Evolutionary conservation across 208 protist species (phyloP).

Genomic region (Hexamita inflata): DNA sequence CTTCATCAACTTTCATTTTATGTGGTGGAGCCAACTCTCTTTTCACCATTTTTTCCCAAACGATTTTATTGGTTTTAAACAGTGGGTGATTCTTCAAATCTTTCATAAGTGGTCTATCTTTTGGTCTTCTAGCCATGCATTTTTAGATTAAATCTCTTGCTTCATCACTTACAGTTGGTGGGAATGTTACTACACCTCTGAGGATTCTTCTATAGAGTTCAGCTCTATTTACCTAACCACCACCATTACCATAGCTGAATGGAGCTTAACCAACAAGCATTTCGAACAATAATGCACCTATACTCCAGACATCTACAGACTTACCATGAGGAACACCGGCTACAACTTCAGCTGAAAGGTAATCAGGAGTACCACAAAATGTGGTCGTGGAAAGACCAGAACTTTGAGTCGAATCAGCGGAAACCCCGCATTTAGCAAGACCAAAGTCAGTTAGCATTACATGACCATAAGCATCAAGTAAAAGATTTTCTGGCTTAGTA

Average conservation of each 20-base stretch:
- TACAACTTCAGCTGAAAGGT: slow-evolving; percentile 25
- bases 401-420: neutral
- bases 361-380: slow-evolving; percentile 43
- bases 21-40: slow-evolving; percentile 11
- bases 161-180: neutral
- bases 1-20: neutral
- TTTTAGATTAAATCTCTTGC: neutral
- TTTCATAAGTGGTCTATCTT: slow-evolving; percentile 8
- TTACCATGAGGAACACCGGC: slow-evolving; percentile 26
- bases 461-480: slow-evolving; percentile 31
- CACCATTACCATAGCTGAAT: slow-evolving; percentile 1
- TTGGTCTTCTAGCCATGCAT: neutral
- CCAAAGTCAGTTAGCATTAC: slow-evolving; percentile 40
- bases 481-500: slow-evolving; percentile 40
- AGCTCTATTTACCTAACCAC: neutral
- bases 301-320: slow-evolving; percentile 22
- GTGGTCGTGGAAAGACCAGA: neutral
- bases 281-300: slow-evolving; percentile 20
- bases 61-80: slow-evolving; percentile 22
- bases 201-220: slow-evolving; percentile 27
- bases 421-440: slow-evolving; percentile 26
- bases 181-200: slow-evolving; percentile 6
- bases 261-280: slow-evolving; percentile 28
- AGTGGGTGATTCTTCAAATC: slow-evolving; percentile 11
- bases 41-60: slow-evolving; percentile 7